Conservation (phyloP, 2,329 filamentous ascomycete genomes). For the Stagonosporopsis cucurbitacearum region DNA sequence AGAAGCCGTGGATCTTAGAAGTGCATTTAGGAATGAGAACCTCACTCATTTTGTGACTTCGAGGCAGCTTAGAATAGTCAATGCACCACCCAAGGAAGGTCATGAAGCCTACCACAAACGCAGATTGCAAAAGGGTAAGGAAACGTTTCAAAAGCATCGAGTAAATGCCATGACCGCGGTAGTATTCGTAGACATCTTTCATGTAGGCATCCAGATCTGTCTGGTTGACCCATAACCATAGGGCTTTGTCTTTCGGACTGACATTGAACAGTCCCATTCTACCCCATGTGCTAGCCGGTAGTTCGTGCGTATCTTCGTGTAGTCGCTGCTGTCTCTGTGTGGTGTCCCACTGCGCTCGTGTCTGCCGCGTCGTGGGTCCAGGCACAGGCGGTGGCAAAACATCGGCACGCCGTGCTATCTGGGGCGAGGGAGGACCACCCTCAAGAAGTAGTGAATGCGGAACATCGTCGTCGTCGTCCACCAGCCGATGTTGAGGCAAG, state of each 20-base stretch:
- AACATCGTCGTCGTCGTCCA: constrained; percentile 62
- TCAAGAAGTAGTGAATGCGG: constrained; percentile 69
- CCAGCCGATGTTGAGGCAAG: constrained; percentile 23
- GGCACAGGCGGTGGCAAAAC: constrained; percentile 52
- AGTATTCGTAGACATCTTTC: constrained; percentile 85
- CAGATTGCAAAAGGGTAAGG: constrained; percentile 78
- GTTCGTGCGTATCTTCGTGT: constrained; percentile 37
- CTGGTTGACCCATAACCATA: constrained; percentile 94
- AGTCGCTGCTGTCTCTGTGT: constrained; percentile 55
- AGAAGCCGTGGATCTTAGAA: constrained; percentile 72
- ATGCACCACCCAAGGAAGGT: constrained; percentile 87
- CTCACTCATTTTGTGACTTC: constrained; percentile 66
- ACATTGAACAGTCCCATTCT: constrained; percentile 41
- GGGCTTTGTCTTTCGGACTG: constrained; percentile 75
- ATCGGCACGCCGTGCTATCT: constrained; percentile 28
- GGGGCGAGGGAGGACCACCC: constrained; percentile 47
- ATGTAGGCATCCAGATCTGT: constrained; percentile 89
- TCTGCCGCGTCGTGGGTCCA: constrained; percentile 52
- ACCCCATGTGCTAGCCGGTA: constrained; percentile 32
- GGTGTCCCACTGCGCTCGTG: constrained; percentile 59
- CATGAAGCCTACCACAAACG: constrained; percentile 81
- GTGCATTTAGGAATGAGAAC: constrained; percentile 79
- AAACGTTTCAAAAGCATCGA: constrained; percentile 78
- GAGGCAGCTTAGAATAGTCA: constrained; percentile 75
- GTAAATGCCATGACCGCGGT: constrained; percentile 80